Evolutionary conservation across 1,284 basidiomycete genomes (phyloP).

Genomic region (Fistulinella staudtii): DNA sequence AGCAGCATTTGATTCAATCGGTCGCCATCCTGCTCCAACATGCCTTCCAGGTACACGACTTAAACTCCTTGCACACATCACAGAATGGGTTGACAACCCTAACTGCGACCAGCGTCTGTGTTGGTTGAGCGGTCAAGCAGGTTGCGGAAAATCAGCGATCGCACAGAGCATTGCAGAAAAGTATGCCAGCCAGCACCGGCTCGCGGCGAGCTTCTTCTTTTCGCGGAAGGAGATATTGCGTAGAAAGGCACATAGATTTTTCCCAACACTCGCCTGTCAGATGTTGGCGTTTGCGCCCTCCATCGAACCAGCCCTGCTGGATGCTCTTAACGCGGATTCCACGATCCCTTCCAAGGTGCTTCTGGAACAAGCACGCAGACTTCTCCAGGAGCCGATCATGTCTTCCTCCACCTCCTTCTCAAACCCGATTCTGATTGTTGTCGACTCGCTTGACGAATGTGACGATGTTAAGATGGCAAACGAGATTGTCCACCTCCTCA

Average conservation of each 20-base stretch:
- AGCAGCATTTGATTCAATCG: conserved; percentile 20
- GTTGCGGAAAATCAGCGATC: conserved; percentile 23
- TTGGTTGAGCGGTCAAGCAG: conserved; percentile 22
- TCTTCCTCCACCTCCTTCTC: conserved; percentile 7
- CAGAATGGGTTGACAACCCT: conserved; percentile 10
- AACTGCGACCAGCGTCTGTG: conserved; percentile 9
- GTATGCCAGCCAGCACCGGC: conserved; percentile 13
- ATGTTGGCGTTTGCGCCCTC: conserved; percentile 12
- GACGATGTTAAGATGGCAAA: conserved; percentile 13
- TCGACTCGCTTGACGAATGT: conserved; percentile 25
- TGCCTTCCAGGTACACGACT: conserved; percentile 24
- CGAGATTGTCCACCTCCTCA: conserved; percentile 17
- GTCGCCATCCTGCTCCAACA: conserved; percentile 19
- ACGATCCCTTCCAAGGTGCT: conserved; percentile 19
- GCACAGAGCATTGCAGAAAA: conserved; percentile 21
- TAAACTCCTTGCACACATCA: conserved; percentile 13
- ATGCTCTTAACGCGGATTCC: conserved; percentile 12
- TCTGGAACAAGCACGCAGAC: conserved; percentile 16
- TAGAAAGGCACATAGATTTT: conserved; percentile 15
- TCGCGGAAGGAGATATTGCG: conserved; percentile 19
- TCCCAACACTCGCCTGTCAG: conserved; percentile 19
- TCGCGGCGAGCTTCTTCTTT: conserved; percentile 26
- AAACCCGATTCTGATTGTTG: conserved; percentile 15
- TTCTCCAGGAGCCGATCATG: conserved; percentile 13
- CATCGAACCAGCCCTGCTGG: conserved; percentile 8